These are phyloP conservation scores for Caloboletus firmus DNA, from an alignment of 1,284 basidiomycete species.

Conservation along the genomic window DNA sequence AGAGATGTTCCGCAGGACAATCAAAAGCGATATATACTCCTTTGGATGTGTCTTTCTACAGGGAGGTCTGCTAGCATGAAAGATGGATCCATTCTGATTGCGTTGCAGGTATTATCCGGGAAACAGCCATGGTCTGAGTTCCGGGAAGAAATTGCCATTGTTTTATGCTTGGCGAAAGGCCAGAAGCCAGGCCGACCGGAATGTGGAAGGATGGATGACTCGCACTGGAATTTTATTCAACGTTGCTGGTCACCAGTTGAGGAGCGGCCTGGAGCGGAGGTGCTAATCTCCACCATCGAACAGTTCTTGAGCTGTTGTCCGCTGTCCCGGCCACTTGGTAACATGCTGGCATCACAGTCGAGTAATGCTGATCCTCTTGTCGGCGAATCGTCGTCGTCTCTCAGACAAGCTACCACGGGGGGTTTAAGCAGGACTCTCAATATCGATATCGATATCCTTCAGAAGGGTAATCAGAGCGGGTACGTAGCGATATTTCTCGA, in stretches of 20 bases:
- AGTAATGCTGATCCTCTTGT: neutral
- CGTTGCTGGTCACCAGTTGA: slow-evolving; percentile 9
- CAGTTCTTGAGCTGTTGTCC: neutral
- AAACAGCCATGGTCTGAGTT: slow-evolving; percentile 11
- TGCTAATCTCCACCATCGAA: neutral
- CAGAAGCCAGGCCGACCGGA: neutral
- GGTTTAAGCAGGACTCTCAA: too few species aligned
- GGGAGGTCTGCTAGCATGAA: neutral
- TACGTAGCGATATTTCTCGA: neutral
- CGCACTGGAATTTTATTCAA: slow-evolving; percentile 14
- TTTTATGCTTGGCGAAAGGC: neutral
- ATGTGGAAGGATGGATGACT: neutral
- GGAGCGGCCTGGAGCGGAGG: slow-evolving; percentile 1
- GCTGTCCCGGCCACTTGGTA: neutral
- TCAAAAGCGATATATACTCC: slow-evolving; percentile 13
- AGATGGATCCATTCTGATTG: neutral
- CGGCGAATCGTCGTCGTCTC: neutral
- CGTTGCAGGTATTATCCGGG: slow-evolving; percentile 4
- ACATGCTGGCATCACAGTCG: neutral
- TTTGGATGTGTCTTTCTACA: slow-evolving; percentile 13
- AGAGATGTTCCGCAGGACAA: neutral
- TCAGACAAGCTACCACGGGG: neutral
- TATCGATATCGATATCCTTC: neutral
- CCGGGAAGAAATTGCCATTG: neutral
- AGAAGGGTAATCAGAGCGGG: neutral